Evolutionary conservation across 2,329 filamentous ascomycete genomes (phyloP), one percentile per base, ranked within the genome.

Genomic region (Colletotrichum navitas): DNA sequence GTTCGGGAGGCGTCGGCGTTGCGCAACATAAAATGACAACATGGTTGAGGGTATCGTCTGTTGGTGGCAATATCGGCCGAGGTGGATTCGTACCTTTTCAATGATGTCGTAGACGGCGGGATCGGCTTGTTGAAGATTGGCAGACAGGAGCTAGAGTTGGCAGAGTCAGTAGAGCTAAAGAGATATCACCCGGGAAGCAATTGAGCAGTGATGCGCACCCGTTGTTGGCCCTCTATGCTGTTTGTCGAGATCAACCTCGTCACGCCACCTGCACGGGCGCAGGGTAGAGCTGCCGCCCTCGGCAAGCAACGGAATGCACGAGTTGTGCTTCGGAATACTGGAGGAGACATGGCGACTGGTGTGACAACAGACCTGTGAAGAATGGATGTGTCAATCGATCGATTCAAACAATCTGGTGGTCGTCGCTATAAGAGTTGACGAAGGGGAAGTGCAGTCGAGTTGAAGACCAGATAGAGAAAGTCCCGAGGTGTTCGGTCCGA

Each of bases 41-140:
- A 26, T 41, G 18, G 47, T 45, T 36, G 16, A 39, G 26, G 10
- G 10, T 43, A 51, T 29, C 24, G 18, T 34, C 34, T 39, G 32
- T 41, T 21, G 61, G 26, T 26, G 29, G 34, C 58, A 26, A 32
- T 18, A 1, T 49, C 51, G 63, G 60, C 47, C 63, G 51, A 55
- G 34, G 36, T 36, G 49, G 16, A 41, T 21, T 36, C 82, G 77
- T 83, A 97, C 94, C 88, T 94, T 95, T 82, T 97, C 92, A 76
- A 98, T 90, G 77, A 98, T 98, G 64, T 93, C 90, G 81, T 91
- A 97, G 75, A 98, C 92, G 61, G 91, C 86, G 55, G 95, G 94
- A 81, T 98, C 96, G 75, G 94, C 94, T 78, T 96, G 89, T 80
- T 94, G 88, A 63, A 99, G 88, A 79, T 92, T 87, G 68, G 93